These are phyloP conservation scores for Vicia villosa DNA, from an alignment of 306 rosid species.

Conservation along the genomic window DNA sequence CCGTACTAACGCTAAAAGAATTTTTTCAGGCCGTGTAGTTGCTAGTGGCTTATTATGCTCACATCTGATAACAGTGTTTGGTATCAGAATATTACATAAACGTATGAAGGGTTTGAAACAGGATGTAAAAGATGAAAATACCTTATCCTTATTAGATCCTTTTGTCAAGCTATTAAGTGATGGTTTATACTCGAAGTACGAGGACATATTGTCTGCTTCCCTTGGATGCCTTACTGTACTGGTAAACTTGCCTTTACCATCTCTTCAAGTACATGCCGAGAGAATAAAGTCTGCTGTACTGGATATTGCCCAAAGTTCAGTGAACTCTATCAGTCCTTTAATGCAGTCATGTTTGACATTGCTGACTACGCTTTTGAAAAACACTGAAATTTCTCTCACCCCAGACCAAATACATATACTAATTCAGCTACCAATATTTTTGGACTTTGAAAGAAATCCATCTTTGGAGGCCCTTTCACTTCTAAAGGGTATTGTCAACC, in stretches of 20 bases:
- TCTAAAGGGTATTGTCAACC: slow-evolving; percentile 76
- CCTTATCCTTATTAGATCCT: slow-evolving; percentile 74
- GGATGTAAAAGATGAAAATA: slow-evolving; percentile 45
- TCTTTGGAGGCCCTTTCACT: slow-evolving; percentile 78
- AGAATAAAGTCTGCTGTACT: slow-evolving; percentile 66
- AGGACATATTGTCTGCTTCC: slow-evolving; percentile 79
- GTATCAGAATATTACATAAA: slow-evolving; percentile 74
- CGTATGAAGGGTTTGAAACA: slow-evolving; percentile 61
- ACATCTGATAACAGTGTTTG: slow-evolving; percentile 79
- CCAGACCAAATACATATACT: slow-evolving; percentile 65
- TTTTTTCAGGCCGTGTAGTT: slow-evolving; percentile 45
- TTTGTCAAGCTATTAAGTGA: slow-evolving; percentile 62
- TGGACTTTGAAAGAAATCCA: slow-evolving; percentile 73
- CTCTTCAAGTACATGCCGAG: slow-evolving; percentile 73
- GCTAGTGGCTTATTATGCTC: slow-evolving; percentile 62
- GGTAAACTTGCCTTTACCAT: slow-evolving; percentile 74
- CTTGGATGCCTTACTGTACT: slow-evolving; percentile 76
- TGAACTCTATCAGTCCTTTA: slow-evolving; percentile 65
- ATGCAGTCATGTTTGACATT: slow-evolving; percentile 79
- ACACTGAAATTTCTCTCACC: slow-evolving; percentile 68
- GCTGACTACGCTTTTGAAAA: slow-evolving; percentile 74
- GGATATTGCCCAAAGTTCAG: slow-evolving; percentile 65
- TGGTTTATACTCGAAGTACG: slow-evolving; percentile 76
- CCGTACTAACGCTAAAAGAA: slow-evolving; percentile 41
- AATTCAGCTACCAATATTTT: slow-evolving; percentile 79